Evolutionary conservation across 2,329 filamentous ascomycete genomes (phyloP).

Genomic region (Hypoxylon sp.): DNA sequence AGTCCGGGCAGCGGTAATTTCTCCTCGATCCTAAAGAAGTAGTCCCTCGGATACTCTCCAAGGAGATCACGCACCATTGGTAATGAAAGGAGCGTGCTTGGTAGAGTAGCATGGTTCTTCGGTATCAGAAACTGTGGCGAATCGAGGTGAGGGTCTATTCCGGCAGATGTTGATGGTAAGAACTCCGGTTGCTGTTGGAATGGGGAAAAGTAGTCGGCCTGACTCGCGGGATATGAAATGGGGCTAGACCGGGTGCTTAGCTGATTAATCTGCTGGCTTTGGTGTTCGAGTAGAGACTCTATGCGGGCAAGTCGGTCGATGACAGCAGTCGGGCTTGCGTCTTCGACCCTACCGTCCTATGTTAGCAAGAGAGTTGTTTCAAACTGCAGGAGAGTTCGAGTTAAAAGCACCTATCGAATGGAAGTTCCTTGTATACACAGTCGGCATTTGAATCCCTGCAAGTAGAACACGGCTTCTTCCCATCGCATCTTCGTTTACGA

Average conservation of each 20-base stretch:
- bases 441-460: constrained; percentile 58
- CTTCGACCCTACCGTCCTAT: constrained; percentile 52
- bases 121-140: constrained; percentile 58
- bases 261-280: constrained; percentile 52
- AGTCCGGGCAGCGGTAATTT: constrained; percentile 52
- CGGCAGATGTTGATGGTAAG: constrained; percentile 43
- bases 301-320: constrained; percentile 58
- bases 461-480: constrained; percentile 58
- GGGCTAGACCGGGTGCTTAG: constrained; percentile 49
- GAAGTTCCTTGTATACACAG: constrained; percentile 59
- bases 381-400: background rate
- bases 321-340: constrained; percentile 55
- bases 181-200: constrained; percentile 46
- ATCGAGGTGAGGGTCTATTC: constrained; percentile 49
- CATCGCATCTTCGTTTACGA: constrained; percentile 59
- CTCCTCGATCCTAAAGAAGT: constrained; percentile 56
- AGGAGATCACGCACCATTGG: constrained; percentile 55
- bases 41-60: constrained; percentile 54
- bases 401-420: constrained; percentile 53
- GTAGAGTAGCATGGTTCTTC: constrained; percentile 54
- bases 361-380: constrained; percentile 28
- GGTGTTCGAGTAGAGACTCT: constrained; percentile 56
- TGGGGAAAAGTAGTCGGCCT: constrained; percentile 47
- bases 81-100: constrained; percentile 55
- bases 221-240: constrained; percentile 47